These are phyloP conservation scores for Botrytis squamosa DNA, from an alignment of 2,329 filamentous ascomycete genomes.

Conservation along the genomic window DNA sequence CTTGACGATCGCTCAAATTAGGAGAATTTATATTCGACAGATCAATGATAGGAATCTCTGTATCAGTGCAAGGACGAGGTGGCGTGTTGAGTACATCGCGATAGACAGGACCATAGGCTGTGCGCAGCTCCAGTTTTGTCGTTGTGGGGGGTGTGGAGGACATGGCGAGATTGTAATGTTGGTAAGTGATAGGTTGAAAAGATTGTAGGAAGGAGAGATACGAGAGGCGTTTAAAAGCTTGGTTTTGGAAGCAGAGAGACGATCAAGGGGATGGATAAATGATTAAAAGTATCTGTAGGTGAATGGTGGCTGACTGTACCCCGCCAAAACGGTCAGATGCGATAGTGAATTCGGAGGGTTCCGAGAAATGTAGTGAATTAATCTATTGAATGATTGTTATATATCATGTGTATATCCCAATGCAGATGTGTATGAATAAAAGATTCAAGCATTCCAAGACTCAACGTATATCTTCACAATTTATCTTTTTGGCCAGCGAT, in stretches of 20 bases:
- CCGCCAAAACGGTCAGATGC: conserved; percentile 4
- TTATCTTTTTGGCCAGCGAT: background rate
- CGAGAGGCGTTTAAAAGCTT: background rate
- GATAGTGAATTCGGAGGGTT: background rate
- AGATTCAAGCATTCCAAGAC: background rate
- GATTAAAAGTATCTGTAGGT: background rate
- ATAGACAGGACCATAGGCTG: conserved; percentile 46
- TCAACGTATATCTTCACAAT: background rate
- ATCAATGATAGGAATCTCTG: conserved; percentile 50
- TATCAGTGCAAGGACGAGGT: conserved; percentile 42
- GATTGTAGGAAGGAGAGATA: background rate
- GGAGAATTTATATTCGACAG: conserved; percentile 42
- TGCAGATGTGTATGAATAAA: background rate
- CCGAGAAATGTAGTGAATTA: background rate
- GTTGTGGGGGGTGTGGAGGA: conserved; percentile 29
- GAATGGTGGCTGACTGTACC: conserved; percentile 1
- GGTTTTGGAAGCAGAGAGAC: background rate
- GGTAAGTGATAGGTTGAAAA: background rate
- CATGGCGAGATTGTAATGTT: background rate
- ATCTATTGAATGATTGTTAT: background rate
- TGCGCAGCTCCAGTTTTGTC: conserved; percentile 47
- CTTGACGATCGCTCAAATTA: conserved; percentile 40
- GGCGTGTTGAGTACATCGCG: conserved; percentile 45
- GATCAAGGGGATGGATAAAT: background rate
- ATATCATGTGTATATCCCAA: background rate